Percentiles rank a stretch among this genome's conserved stretches.
Conservation (phyloP, 352 stramenopile genomes). For the Phytophthora fragariae region DNA sequence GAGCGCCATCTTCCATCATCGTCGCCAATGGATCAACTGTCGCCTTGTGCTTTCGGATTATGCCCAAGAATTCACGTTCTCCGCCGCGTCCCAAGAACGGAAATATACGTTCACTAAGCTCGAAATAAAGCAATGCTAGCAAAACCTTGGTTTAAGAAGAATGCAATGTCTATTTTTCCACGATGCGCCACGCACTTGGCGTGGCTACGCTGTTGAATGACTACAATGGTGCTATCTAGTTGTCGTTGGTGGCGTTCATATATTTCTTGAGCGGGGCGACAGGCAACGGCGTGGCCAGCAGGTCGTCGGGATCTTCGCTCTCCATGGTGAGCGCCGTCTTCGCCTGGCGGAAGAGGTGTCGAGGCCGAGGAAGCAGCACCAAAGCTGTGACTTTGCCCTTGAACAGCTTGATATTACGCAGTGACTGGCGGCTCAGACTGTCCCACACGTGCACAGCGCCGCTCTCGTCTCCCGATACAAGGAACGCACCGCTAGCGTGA, state of each 20-base stretch:
- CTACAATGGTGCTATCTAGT: conserved; percentile 25
- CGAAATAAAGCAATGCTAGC: conserved; percentile 15
- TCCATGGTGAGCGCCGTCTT: conserved; percentile 43
- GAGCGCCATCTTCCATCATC: conserved; percentile 35
- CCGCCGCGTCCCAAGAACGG: conserved; percentile 35
- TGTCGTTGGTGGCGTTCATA: conserved; percentile 55
- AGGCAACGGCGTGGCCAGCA: conserved; percentile 50
- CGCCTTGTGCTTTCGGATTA: background rate
- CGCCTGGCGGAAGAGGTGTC: conserved; percentile 69
- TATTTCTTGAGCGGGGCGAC: conserved; percentile 83
- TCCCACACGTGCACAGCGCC: conserved; percentile 76
- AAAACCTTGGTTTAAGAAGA: background rate
- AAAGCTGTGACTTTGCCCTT: conserved; percentile 69
- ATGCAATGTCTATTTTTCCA: conserved; percentile 40
- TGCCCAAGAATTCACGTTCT: conserved; percentile 11
- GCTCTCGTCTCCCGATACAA: conserved; percentile 70
- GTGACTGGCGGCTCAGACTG: conserved; percentile 66
- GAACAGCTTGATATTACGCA: conserved; percentile 72
- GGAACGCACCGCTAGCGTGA: conserved; percentile 61
- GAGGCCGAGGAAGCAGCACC: conserved; percentile 54
- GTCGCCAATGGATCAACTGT: conserved; percentile 20
- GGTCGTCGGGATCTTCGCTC: conserved; percentile 43
- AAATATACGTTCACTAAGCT: conserved; percentile 29
- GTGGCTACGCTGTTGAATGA: conserved; percentile 21
- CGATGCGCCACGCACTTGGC: conserved; percentile 9